Evolutionary conservation across 768 basidiomycete genomes (phyloP), one percentile per base, ranked within the genome.

Genomic region (Rubroboletus pulcherrimus): DNA sequence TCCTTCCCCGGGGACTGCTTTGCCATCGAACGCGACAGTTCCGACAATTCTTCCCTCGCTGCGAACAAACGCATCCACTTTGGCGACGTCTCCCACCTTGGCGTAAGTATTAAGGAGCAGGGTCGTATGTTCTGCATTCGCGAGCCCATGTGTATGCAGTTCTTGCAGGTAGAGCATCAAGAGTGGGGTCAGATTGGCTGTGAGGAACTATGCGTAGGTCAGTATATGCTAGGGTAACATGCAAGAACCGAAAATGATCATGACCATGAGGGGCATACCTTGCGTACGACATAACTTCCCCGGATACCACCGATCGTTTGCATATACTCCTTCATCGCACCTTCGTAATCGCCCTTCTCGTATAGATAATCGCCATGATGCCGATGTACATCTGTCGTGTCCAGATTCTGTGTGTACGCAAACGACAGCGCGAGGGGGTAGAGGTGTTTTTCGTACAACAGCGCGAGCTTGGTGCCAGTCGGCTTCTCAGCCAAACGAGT

Each of bases 51-150:
- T 75, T 1, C 90, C 85, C 67, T 93, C 92, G 3, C 91, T 86
- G 70, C 90, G 92, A 74, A 99, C 91, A 71, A 99, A 99, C 56
- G 79, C 84, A 63, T 98, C 93, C 2, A 98, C 81, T 12, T 93
- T 85, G 2, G 83, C 71, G 15, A 93, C 85, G 63, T 99, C 97
- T 57, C 93, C 92, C 21, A 97, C 86, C 68, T 98, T 98, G 49
- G 97, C 97, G 72, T 97, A 98, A 7, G 95, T 94, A 68, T 98
- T 98, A 26, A 99, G 83, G 4, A 99, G 81, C 8, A 99, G 84
- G 0, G 97, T 98, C 0, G 97, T 99, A 66, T 98, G 96, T 64
- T 98, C 95, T 0, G 93, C 85, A 64, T 96, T 98, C 30, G 97
- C 96, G 7, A 96, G 83, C 0, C 91, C 89, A 1, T 87, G 78